Evolutionary conservation across 345 rosid genomes (phyloP).

Genomic region (Eucalyptus virginea): DNA sequence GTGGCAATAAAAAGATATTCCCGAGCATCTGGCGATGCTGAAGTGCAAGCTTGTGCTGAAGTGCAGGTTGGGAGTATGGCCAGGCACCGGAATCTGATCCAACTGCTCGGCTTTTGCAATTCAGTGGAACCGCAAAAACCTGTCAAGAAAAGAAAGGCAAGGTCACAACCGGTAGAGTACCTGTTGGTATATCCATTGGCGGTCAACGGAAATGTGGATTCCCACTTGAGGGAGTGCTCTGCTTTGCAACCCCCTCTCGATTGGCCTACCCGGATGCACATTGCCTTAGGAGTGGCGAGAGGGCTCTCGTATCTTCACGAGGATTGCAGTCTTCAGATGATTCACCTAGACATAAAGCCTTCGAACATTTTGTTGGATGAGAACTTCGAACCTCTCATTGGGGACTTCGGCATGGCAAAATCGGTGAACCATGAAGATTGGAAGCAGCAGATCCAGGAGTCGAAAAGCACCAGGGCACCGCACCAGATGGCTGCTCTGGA

Average conservation of each 20-base stretch:
- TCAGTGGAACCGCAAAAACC: background rate
- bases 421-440: background rate
- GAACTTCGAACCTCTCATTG: background rate
- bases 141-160: background rate
- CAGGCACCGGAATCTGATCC: background rate
- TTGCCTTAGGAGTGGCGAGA: background rate
- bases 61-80: background rate
- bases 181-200: background rate
- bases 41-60: background rate
- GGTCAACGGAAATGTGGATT: background rate
- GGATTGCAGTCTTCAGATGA: background rate
- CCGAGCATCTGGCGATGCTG: background rate
- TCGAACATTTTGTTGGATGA: background rate
- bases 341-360: background rate
- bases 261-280: background rate
- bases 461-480: background rate
- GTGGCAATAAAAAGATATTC: background rate
- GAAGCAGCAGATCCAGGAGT: background rate
- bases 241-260: background rate
- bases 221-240: background rate
- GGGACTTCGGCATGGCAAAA: background rate
- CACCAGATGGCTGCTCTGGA: background rate
- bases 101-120: background rate
- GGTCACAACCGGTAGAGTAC: background rate
- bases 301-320: background rate